These are phyloP conservation scores for Erythrobasidium yunnanense DNA, from an alignment of 768 basidiomycete species.

Conservation along the genomic window DNA sequence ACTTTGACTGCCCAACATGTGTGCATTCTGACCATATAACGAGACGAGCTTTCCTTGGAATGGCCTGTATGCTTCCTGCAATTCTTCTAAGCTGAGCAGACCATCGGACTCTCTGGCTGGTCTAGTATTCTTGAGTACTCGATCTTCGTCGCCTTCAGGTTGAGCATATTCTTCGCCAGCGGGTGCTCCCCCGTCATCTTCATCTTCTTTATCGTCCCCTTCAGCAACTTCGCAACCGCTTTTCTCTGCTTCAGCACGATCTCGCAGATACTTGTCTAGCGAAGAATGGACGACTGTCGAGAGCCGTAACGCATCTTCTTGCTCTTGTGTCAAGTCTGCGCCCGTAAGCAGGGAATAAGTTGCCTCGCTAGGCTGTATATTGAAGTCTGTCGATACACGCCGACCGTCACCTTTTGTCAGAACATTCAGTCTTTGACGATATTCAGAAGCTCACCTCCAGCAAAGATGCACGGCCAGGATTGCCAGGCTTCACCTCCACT, in stretches of 20 bases:
- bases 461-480: constrained; percentile 27
- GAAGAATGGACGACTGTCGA: constrained; percentile 7
- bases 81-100: constrained; percentile 20
- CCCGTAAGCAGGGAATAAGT: constrained; percentile 19
- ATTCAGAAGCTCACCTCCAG: constrained; percentile 11
- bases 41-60: not conserved
- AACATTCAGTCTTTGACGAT: not conserved
- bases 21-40: constrained; percentile 4
- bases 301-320: not conserved
- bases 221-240: not conserved
- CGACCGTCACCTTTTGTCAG: not conserved
- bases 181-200: constrained; percentile 13
- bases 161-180: constrained; percentile 22
- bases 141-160: constrained; percentile 24
- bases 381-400: constrained; percentile 16
- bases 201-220: constrained; percentile 26
- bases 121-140: constrained; percentile 22
- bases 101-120: constrained; percentile 24
- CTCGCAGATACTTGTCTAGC: constrained; percentile 5
- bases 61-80: not conserved
- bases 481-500: not conserved
- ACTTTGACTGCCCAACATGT: not conserved
- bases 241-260: not conserved
- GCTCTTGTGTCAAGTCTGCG: not conserved
- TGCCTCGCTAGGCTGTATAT: constrained; percentile 29